phyloP scores from a whole-genome alignment of 345 rosid genomes.

The Aquilaria yunnanensis region DNA sequence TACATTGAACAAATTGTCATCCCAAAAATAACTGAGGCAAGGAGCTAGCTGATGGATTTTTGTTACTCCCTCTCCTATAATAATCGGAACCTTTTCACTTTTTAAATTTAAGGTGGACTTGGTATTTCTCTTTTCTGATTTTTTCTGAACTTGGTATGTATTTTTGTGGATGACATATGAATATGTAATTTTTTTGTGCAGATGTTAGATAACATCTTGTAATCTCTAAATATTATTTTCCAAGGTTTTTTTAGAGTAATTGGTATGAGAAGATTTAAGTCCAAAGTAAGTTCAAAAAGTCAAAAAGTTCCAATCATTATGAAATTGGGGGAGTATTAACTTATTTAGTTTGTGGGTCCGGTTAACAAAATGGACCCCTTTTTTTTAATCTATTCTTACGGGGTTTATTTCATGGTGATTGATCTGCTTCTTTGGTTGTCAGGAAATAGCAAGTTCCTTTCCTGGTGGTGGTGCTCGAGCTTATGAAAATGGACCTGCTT shows the following conservation, averaged over 20 bases:
- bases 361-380: too few relatives aligned
- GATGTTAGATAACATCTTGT: too few relatives aligned
- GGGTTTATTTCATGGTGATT: too few relatives aligned
- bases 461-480: constrained; percentile 60
- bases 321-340: too few relatives aligned
- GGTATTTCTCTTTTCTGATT: constrained; percentile 5
- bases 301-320: too few relatives aligned
- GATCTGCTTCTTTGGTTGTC: constrained; percentile 14
- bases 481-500: constrained; percentile 65
- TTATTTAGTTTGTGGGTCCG: too few relatives aligned
- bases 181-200: neutral
- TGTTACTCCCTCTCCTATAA: neutral
- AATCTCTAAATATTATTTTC: too few relatives aligned
- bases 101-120: neutral
- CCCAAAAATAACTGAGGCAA: constrained; percentile 79
- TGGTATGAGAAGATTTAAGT: too few relatives aligned
- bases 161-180: constrained; percentile 7
- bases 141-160: neutral
- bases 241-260: too few relatives aligned
- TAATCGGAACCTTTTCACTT: neutral
- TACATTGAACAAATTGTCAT: constrained; percentile 75
- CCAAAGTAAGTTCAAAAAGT: too few relatives aligned
- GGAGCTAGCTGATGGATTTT: constrained; percentile 10
- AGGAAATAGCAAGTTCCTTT: constrained; percentile 79
- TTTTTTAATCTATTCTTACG: too few relatives aligned